Conservation (phyloP, 1,284 basidiomycete genomes). For the Sparassis latifolia region DNA sequence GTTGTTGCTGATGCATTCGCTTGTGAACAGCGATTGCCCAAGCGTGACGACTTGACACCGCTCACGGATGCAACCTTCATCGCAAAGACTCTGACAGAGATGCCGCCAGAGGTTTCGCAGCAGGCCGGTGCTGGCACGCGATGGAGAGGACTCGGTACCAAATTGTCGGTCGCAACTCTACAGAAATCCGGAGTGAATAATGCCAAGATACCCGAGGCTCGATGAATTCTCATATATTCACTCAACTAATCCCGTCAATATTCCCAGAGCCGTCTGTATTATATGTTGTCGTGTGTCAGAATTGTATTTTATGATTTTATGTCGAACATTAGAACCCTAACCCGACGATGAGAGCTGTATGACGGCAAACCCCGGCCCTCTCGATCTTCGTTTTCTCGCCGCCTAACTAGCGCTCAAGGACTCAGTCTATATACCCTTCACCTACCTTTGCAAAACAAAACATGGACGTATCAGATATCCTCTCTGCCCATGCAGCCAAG, state of each 20-base stretch:
- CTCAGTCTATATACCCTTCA: too few species aligned
- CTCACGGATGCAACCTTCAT: conserved; percentile 89
- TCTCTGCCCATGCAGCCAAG: conserved; percentile 64
- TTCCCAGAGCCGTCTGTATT: too few species aligned
- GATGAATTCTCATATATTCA: too few species aligned
- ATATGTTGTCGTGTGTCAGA: too few species aligned
- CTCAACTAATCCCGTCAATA: too few species aligned
- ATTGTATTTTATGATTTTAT: too few species aligned
- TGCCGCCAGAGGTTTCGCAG: conserved; percentile 56
- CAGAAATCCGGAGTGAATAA: not conserved
- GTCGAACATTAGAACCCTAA: too few species aligned
- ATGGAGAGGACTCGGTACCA: conserved; percentile 72
- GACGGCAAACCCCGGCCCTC: too few species aligned
- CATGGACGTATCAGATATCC: conserved; percentile 79
- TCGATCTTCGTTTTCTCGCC: too few species aligned
- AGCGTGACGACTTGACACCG: conserved; percentile 80
- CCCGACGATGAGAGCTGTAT: too few species aligned
- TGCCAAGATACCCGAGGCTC: not conserved
- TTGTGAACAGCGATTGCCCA: conserved; percentile 59
- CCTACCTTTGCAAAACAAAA: not conserved
- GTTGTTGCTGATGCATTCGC: not conserved
- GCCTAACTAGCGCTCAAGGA: too few species aligned
- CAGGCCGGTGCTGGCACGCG: conserved; percentile 57
- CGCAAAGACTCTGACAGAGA: conserved; percentile 63
- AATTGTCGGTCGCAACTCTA: conserved; percentile 32